Conservation (phyloP, 257 asterid species). For the Solanum bulbocastanum region DNA sequence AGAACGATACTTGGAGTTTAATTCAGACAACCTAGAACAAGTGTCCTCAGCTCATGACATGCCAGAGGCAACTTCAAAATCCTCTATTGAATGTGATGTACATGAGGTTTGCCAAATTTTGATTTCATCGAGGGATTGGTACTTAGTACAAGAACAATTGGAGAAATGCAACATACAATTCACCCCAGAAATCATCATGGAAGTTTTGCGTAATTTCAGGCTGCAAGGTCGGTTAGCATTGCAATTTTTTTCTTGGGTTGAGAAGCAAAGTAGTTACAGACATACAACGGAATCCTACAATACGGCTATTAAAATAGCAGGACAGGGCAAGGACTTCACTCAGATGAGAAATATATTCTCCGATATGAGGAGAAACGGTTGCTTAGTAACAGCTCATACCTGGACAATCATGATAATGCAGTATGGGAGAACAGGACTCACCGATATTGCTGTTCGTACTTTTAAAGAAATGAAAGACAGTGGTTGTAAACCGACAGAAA, state of each 20-base stretch:
- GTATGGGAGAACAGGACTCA: conserved; percentile 78
- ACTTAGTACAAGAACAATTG: conserved; percentile 42
- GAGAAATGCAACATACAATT: conserved; percentile 33
- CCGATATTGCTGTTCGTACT: conserved; percentile 48
- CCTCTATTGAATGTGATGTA: conserved; percentile 8
- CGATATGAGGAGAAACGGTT: conserved; percentile 66
- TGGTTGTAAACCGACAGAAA: conserved; percentile 41
- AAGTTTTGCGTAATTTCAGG: conserved; percentile 34
- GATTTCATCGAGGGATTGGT: conserved; percentile 52
- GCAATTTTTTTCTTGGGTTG: conserved; percentile 71
- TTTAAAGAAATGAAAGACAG: conserved; percentile 67
- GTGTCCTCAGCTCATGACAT: neutral
- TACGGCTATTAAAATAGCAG: conserved; percentile 73
- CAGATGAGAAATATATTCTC: conserved; percentile 64
- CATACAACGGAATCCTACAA: conserved; percentile 55
- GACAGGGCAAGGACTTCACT: conserved; percentile 72
- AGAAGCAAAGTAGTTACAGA: conserved; percentile 35
- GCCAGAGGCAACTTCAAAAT: conserved; percentile 7
- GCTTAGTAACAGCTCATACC: conserved; percentile 52
- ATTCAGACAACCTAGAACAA: conserved; percentile 9
- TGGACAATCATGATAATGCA: conserved; percentile 89
- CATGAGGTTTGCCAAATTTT: conserved; percentile 32
- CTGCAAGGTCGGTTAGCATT: conserved; percentile 38
- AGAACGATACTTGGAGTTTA: conserved; percentile 6
- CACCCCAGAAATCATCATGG: conserved; percentile 45